phyloP scores from a whole-genome alignment of 177 flowering plant genomes.

The Vitis hybrid region DNA sequence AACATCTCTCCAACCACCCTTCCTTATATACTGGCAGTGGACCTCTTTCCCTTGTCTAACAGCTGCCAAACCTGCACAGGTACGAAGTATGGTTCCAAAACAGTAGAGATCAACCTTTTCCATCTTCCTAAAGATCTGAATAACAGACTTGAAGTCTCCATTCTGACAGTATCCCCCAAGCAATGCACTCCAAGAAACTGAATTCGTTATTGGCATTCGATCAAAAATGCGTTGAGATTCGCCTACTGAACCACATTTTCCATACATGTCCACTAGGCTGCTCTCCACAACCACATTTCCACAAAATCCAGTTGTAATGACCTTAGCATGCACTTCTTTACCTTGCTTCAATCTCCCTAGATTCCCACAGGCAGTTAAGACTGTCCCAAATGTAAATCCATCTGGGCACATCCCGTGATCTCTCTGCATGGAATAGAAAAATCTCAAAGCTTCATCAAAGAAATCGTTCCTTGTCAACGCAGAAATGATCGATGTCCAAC shows the following conservation, averaged over 20 bases:
- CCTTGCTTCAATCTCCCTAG: slow-evolving; percentile 69
- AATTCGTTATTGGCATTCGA: slow-evolving; percentile 59
- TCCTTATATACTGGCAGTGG: slow-evolving; percentile 82
- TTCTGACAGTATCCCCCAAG: slow-evolving; percentile 77
- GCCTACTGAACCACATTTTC: slow-evolving; percentile 57
- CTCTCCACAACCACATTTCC: slow-evolving; percentile 79
- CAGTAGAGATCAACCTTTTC: slow-evolving; percentile 53
- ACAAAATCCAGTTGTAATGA: slow-evolving; percentile 42
- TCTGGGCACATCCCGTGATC: slow-evolving; percentile 39
- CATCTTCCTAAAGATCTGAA: slow-evolving; percentile 55
- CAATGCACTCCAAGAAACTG: slow-evolving; percentile 79
- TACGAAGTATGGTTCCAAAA: slow-evolving; percentile 82
- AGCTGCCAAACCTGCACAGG: slow-evolving; percentile 82
- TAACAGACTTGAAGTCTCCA: slow-evolving; percentile 48
- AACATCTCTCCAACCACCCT: slow-evolving; percentile 57
- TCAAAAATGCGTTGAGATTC: slow-evolving; percentile 65
- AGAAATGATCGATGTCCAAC: slow-evolving; percentile 77
- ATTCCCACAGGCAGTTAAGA: slow-evolving; percentile 79
- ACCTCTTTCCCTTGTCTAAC: slow-evolving; percentile 82
- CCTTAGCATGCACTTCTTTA: slow-evolving; percentile 66
- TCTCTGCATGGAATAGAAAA: slow-evolving; percentile 57
- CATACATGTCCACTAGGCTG: slow-evolving; percentile 92
- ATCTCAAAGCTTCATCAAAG: slow-evolving; percentile 53
- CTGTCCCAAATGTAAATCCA: slow-evolving; percentile 67
- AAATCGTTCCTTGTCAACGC: slow-evolving; percentile 59